Percentiles rank a stretch among this genome's conserved stretches.
Evolutionary conservation across 306 rosid species (phyloP).

Genomic region (Abrus precatorius): DNA sequence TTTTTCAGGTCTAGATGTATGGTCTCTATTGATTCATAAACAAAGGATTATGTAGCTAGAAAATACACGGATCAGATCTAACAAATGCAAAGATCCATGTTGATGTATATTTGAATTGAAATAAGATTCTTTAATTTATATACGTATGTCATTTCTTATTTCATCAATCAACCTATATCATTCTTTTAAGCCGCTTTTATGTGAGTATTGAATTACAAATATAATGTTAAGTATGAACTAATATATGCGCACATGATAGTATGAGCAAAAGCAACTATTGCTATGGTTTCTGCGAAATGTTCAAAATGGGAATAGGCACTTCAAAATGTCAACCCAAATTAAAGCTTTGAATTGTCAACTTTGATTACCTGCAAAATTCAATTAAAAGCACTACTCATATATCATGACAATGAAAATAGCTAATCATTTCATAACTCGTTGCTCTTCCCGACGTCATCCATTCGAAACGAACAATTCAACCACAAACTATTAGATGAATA

Average conservation of each 20-base stretch:
- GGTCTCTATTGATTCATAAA: background rate
- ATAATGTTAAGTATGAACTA: background rate
- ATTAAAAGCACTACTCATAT: background rate
- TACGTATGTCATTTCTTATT: background rate
- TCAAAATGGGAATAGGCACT: too few species aligned
- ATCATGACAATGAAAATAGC: background rate
- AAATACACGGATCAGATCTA: background rate
- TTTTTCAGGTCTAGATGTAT: background rate
- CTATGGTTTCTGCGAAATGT: background rate
- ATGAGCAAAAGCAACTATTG: background rate
- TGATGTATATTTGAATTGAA: slow-evolving; percentile 15
- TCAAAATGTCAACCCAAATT: background rate
- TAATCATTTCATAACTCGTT: background rate
- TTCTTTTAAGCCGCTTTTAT: background rate
- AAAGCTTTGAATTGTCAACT: background rate
- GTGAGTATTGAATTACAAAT: background rate
- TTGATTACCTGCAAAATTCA: background rate
- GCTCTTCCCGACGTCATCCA: background rate
- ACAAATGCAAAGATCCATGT: slow-evolving; percentile 27
- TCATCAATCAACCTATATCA: background rate
- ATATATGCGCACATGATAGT: background rate
- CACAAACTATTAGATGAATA: background rate
- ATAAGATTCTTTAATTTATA: slow-evolving; percentile 30
- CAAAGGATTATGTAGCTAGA: background rate
- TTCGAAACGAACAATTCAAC: background rate